Evolutionary conservation across 1,139 yeast species (phyloP).

Genomic region (Citeromyces hawaiiensis): DNA sequence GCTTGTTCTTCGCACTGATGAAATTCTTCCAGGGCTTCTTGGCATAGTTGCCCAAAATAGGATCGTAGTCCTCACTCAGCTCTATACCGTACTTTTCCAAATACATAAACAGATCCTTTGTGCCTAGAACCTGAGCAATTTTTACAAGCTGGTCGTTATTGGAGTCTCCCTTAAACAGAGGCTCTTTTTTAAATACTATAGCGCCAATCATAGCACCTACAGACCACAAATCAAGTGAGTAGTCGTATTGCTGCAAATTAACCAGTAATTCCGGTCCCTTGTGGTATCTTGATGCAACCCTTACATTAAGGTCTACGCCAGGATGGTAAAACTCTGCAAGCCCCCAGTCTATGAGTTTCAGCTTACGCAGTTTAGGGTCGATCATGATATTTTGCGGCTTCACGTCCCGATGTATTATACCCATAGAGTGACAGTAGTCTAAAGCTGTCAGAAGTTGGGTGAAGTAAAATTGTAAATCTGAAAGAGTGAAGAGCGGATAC

Average conservation of each 20-base stretch:
- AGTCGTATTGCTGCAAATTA: constrained; percentile 89
- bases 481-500: constrained; percentile 79
- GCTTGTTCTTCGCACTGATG: constrained; percentile 60
- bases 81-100: constrained; percentile 63
- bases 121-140: constrained; percentile 87
- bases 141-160: constrained; percentile 94
- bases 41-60: constrained; percentile 58
- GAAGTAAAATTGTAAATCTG: constrained; percentile 82
- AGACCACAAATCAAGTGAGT: constrained; percentile 93
- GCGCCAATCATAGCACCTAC: constrained; percentile 98
- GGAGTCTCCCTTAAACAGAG: constrained; percentile 93
- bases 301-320: constrained; percentile 87
- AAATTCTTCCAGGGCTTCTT: constrained; percentile 86
- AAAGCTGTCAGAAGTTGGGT: constrained; percentile 79
- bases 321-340: constrained; percentile 95
- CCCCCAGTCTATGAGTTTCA: constrained; percentile 97
- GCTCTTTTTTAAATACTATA: constrained; percentile 90
- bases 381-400: constrained; percentile 98
- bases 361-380: constrained; percentile 60
- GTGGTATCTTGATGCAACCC: constrained; percentile 96
- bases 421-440: constrained; percentile 93
- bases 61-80: constrained; percentile 74
- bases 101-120: constrained; percentile 68
- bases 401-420: constrained; percentile 97
- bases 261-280: constrained; percentile 95